Base-by-base conservation (phyloP, 2,329 filamentous ascomycete species). In the Ceratocystis smalleyi region DNA sequence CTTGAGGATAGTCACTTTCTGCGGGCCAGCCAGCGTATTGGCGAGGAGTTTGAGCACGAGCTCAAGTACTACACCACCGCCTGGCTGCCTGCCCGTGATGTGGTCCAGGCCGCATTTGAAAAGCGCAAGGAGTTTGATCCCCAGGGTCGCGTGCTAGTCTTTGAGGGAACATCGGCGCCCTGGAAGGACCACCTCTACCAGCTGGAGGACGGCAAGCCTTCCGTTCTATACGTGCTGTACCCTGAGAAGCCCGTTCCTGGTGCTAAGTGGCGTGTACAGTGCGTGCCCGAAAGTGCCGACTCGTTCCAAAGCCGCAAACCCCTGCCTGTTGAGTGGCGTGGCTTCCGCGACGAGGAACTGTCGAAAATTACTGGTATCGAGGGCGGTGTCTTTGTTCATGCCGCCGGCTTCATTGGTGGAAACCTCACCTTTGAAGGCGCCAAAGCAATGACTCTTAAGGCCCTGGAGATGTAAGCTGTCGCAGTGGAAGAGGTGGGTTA, bases 131-230 rank as follows among this genome's bases (percentile, higher is more conserved):
- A 87, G 69, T 82, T 84, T 71, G 88, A 96, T 72, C 71, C 85
- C 8, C 77, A 85, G 68, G 91, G 91, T 65, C 85, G 89, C 68
- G 83, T 97, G 67, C 79, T 97, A 70, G 86, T 96, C 30, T 81
- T 99, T 65, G 82, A 87, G 68, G 78, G 78, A 43, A 85, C 88
- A 72, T 85, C 87, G 66, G 88, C 92, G 67, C 92, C 92, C 1
- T 97, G 94, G 94, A 94, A 95, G 74, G 92, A 97, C 71, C 94
- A 99, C 74, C 81, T 99, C 19, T 97, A 96, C 77, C 84, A 82
- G 19, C 82, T 97, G 32, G 94, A 99, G 76, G 80, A 74, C 22
- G 77, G 83, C 49, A 82, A 83, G 19, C 69, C 73, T 6, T 71
- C 72, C 69, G 85, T 92, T 3, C 79, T 91, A 61, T 97, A 96